phyloP scores from a whole-genome alignment of 1,284 basidiomycete genomes.

The Malassezia pachydermatis region DNA sequence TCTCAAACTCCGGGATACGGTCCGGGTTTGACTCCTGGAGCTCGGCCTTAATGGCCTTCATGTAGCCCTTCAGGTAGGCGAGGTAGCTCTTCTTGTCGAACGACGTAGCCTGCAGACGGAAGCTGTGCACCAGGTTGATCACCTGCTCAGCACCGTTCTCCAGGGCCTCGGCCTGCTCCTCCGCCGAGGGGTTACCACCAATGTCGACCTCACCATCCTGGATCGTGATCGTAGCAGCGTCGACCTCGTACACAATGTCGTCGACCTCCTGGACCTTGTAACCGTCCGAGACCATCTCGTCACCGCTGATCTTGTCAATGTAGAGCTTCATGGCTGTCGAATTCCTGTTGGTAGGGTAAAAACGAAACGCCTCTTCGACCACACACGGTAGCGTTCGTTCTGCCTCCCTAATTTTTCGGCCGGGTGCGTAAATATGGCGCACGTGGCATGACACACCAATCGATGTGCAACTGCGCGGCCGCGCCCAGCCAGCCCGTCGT shows the following conservation, averaged over 20 bases:
- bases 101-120: constrained; percentile 69
- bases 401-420: constrained; percentile 1
- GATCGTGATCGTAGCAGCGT: constrained; percentile 66
- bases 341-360: too few relatives aligned
- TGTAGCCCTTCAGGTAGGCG: constrained; percentile 74
- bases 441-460: neutral
- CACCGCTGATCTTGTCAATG: constrained; percentile 59
- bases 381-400: too few relatives aligned
- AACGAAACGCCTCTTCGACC: neutral
- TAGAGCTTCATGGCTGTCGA: constrained; percentile 55
- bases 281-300: constrained; percentile 62
- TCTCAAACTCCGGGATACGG: constrained; percentile 70
- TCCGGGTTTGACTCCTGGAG: constrained; percentile 56
- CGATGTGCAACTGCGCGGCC: neutral
- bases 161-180: constrained; percentile 72
- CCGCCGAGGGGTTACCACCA: constrained; percentile 62
- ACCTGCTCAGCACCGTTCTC: constrained; percentile 66
- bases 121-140: constrained; percentile 87
- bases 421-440: neutral
- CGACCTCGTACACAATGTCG: constrained; percentile 78
- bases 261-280: constrained; percentile 59
- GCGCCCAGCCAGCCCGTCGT: neutral
- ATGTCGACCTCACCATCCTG: constrained; percentile 83
- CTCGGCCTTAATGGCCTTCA: constrained; percentile 64
- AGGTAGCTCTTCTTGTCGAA: constrained; percentile 92